Base-by-base conservation (phyloP, 2,329 filamentous ascomycete species). In the Xylariaceae sp. region DNA sequence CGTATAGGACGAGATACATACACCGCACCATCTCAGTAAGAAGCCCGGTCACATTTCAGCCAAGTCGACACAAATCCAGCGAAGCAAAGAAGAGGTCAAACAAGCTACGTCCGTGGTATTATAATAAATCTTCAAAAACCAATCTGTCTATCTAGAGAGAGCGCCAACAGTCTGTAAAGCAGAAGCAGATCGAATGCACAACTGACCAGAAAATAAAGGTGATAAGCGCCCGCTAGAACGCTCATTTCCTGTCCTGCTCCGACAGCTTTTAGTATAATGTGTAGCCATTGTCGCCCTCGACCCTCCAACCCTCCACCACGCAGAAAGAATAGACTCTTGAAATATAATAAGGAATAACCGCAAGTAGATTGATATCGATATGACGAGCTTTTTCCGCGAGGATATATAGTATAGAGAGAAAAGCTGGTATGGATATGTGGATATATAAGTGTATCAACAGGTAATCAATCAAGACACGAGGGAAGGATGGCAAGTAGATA, bases 371-470 rank as follows among this genome's bases (percentile, higher is more conserved):
- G 18, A n/a, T 15, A n/a, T 10, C 7, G 4, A 21, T 13, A 12
- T 8, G 21, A 16, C 2, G 26, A 12, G 5, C 47, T 47, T 48
- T 36, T 51, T 47, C 53, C 43, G 37, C 21, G 53, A 47, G 48
- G 44, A 51, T 37, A 43, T 32, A n/a, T 18, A 36, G 10, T 40
- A 21, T 47, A 7, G 12, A 6, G 18, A 12, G 15, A 34, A 30
- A 21, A 7, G 18, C 8, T n/a, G 9, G 37, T 10, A 16, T 26
- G 13, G 12, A 45, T 42, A n/a, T 18, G 22, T n/a, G 13, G 3
- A n/a, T 30, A 44, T 39, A 15, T 39, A 53, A 37, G 13, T 46
- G 15, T 37, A 37, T 37, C 15, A 16, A 37, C 36, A 16, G n/a
- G 13, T 34, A 12, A 15, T 12, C 30, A 34, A 34, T 5, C 3